Evolutionary conservation across 306 rosid species (phyloP).

Genomic region (Trifolium pratense): DNA sequence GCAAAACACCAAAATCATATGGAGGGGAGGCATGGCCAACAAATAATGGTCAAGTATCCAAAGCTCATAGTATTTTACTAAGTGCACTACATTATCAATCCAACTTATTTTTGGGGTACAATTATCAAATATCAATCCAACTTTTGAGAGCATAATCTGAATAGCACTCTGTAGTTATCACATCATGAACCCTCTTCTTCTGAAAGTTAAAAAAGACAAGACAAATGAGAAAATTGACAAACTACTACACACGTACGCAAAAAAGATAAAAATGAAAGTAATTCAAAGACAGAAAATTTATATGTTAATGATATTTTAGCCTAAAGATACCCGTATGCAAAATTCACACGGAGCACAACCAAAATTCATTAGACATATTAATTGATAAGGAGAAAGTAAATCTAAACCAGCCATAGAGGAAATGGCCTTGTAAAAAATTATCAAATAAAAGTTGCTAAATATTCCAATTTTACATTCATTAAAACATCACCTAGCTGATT

Average conservation of each 20-base stretch:
- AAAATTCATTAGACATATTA: neutral
- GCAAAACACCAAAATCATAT: slow-evolving; percentile 3
- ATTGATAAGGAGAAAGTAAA: neutral
- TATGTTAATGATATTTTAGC: neutral
- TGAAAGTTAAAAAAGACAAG: slow-evolving; percentile 44
- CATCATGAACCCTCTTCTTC: slow-evolving; percentile 56
- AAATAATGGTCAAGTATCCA: neutral
- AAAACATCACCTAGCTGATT: slow-evolving; percentile 13
- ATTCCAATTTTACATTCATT: slow-evolving; percentile 11
- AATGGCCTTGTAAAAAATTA: neutral
- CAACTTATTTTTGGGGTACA: neutral
- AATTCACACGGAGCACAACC: neutral
- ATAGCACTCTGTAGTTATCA: slow-evolving; percentile 43
- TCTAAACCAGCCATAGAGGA: neutral
- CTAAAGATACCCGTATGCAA: neutral
- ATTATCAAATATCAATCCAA: slow-evolving; percentile 30
- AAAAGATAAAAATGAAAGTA: neutral
- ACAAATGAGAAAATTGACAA: slow-evolving; percentile 27
- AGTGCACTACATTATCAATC: slow-evolving; percentile 26
- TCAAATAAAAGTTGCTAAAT: neutral
- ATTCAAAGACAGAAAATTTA: neutral
- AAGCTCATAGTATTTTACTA: slow-evolving; percentile 10
- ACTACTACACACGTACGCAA: neutral
- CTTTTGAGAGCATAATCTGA: slow-evolving; percentile 38
- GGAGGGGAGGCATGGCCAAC: neutral